These are phyloP conservation scores for Boletus sp. DNA, from an alignment of 1,284 basidiomycete species.

Conservation along the genomic window DNA sequence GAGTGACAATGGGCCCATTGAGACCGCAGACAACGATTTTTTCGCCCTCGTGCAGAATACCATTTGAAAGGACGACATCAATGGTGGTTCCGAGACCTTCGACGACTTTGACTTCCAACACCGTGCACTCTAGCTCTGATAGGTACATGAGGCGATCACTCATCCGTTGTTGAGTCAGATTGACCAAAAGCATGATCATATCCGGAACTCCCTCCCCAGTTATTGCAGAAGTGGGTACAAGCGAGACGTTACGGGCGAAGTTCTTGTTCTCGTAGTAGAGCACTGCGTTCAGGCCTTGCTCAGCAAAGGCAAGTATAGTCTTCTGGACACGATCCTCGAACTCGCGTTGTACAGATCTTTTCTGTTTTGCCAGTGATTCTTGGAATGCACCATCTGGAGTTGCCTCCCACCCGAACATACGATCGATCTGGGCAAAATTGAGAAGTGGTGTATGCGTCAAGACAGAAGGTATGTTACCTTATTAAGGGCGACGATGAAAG, in stretches of 20 bases:
- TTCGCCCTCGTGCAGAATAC: slow-evolving; percentile 90
- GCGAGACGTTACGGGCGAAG: slow-evolving; percentile 89
- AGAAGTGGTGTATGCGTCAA: slow-evolving; percentile 12
- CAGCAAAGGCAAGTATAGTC: slow-evolving; percentile 91
- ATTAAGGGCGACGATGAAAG: slow-evolving; percentile 98
- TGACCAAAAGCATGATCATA: slow-evolving; percentile 98
- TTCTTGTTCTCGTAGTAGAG: slow-evolving; percentile 98
- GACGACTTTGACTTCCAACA: slow-evolving; percentile 98
- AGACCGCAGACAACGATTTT: slow-evolving; percentile 96
- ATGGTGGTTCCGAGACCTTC: slow-evolving; percentile 98
- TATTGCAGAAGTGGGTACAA: slow-evolving; percentile 96
- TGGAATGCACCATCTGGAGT: slow-evolving; percentile 91
- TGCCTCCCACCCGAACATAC: slow-evolving; percentile 93
- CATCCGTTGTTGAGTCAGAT: slow-evolving; percentile 98
- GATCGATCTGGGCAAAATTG: slow-evolving; percentile 72
- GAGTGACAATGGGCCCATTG: slow-evolving; percentile 96
- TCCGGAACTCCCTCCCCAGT: slow-evolving; percentile 99
- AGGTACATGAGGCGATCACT: slow-evolving; percentile 97
- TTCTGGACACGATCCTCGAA: slow-evolving; percentile 88
- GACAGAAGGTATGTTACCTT: slow-evolving; percentile 53
- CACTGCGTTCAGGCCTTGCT: slow-evolving; percentile 94
- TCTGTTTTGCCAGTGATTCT: slow-evolving; percentile 88
- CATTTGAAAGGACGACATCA: slow-evolving; percentile 96
- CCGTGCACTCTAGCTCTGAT: slow-evolving; percentile 97
- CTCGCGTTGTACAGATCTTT: slow-evolving; percentile 79